Percentiles rank a stretch among this genome's conserved stretches.
phyloP scores from a whole-genome alignment of 2,329 filamentous ascomycete species.

The Alternaria rosae region DNA sequence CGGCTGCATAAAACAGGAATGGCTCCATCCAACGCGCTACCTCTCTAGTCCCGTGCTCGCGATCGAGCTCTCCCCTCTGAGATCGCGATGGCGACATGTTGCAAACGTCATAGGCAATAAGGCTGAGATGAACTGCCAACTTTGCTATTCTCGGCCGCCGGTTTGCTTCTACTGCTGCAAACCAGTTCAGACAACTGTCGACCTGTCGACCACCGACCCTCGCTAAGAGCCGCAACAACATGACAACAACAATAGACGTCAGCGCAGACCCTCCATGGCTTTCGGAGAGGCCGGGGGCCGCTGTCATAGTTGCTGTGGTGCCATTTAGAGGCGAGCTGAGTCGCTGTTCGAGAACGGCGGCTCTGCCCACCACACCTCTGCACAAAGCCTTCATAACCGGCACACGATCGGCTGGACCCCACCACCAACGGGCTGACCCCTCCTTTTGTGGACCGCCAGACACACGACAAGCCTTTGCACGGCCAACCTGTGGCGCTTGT shows the following conservation, averaged over 20 bases:
- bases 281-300: slow-evolving; percentile 37
- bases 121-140: slow-evolving; percentile 33
- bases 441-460: slow-evolving; percentile 41
- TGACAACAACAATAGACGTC: slow-evolving; percentile 18
- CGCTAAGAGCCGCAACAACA: slow-evolving; percentile 11
- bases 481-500: slow-evolving; percentile 41
- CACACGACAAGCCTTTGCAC: slow-evolving; percentile 2
- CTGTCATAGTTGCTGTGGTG: slow-evolving; percentile 27
- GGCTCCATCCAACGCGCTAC: slow-evolving; percentile 34
- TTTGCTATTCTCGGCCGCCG: slow-evolving; percentile 20
- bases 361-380: slow-evolving; percentile 28
- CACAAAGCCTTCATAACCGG: slow-evolving; percentile 46
- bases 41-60: slow-evolving; percentile 30
- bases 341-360: slow-evolving; percentile 41
- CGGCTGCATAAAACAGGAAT: slow-evolving; percentile 43
- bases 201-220: slow-evolving; percentile 7
- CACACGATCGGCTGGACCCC: slow-evolving; percentile 36
- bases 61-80: slow-evolving; percentile 38
- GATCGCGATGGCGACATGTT: slow-evolving; percentile 38
- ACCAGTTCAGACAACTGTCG: slow-evolving; percentile 17
- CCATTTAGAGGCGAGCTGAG: slow-evolving; percentile 35
- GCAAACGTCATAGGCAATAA: slow-evolving; percentile 44
- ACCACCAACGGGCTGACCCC: slow-evolving; percentile 45
- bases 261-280: slow-evolving; percentile 10
- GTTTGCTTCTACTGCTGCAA: slow-evolving; percentile 15